Percentiles rank a stretch among this genome's conserved stretches.
These are phyloP conservation scores for Euphorbia corollata DNA, from an alignment of 441 rosid genomes.

Conservation along the genomic window DNA sequence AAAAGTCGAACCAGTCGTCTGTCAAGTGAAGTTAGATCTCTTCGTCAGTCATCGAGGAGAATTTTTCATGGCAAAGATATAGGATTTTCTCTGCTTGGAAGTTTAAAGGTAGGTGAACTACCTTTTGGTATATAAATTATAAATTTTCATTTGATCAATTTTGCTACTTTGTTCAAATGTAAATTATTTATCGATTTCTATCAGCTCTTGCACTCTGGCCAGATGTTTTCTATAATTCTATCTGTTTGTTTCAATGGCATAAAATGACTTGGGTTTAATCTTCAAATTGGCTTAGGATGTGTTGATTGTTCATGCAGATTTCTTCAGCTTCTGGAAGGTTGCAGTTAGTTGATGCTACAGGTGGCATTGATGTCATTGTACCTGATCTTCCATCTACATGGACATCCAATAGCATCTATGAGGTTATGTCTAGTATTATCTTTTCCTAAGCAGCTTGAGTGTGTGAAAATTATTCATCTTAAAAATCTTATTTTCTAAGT, in stretches of 20 bases:
- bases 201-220: neutral
- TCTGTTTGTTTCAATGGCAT: conserved; percentile 6
- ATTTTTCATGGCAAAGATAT: conserved; percentile 47
- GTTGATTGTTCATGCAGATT: conserved; percentile 36
- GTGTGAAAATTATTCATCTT: conserved; percentile 6
- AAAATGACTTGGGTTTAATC: neutral
- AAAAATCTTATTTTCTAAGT: conserved; percentile 1
- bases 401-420: conserved; percentile 40
- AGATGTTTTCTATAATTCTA: neutral
- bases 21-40: conserved; percentile 28
- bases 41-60: conserved; percentile 37
- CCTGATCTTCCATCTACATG: conserved; percentile 61
- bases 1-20: conserved; percentile 19
- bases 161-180: conserved; percentile 10
- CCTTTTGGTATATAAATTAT: neutral
- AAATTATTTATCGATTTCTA: no score
- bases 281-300: conserved; percentile 14
- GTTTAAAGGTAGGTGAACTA: conserved; percentile 50
- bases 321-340: conserved; percentile 64
- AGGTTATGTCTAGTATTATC: conserved; percentile 40
- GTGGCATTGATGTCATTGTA: conserved; percentile 58
- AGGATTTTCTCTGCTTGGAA: conserved; percentile 60
- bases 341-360: conserved; percentile 67
- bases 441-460: conserved; percentile 17
- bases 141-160: neutral